A percentile compares a stretch with the other conserved stretches of the same genome.
Conservation (phyloP, 2,329 filamentous ascomycete genomes). For the Monilinia laxa region DNA sequence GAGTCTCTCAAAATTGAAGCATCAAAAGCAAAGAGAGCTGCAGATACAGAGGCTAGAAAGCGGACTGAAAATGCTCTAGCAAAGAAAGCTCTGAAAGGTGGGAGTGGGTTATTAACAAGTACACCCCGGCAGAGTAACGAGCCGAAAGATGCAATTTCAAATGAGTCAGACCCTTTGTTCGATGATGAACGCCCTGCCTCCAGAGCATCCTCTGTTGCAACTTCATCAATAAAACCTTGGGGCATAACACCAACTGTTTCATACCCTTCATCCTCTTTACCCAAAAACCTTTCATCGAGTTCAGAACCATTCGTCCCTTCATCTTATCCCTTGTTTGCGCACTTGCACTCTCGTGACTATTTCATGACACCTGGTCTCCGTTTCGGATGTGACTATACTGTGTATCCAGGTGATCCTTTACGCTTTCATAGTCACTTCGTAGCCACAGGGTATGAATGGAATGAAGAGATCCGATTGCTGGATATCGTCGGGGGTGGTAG, state of each 20-base stretch:
- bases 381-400: constrained; percentile 91
- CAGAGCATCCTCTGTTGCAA: constrained; percentile 33
- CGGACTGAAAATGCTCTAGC: constrained; percentile 34
- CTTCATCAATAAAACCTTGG: constrained; percentile 28
- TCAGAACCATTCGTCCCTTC: constrained; percentile 45
- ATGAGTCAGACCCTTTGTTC: constrained; percentile 32
- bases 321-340: constrained; percentile 74
- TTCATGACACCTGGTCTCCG: constrained; percentile 89
- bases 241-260: constrained; percentile 49
- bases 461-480: constrained; percentile 79
- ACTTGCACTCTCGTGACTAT: constrained; percentile 76
- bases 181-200: constrained; percentile 42
- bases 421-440: constrained; percentile 96
- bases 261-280: constrained; percentile 42
- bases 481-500: constrained; percentile 84
- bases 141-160: constrained; percentile 8
- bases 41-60: constrained; percentile 35
- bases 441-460: constrained; percentile 80
- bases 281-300: constrained; percentile 31
- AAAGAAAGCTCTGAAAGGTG: constrained; percentile 35
- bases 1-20: constrained; percentile 48
- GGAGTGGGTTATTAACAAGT: constrained; percentile 22
- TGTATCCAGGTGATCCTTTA: constrained; percentile 92
- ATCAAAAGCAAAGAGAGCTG: constrained; percentile 50
- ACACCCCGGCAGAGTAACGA: constrained; percentile 17